Base-by-base conservation (phyloP, 441 rosid species). In the Lepidium campestre region DNA sequence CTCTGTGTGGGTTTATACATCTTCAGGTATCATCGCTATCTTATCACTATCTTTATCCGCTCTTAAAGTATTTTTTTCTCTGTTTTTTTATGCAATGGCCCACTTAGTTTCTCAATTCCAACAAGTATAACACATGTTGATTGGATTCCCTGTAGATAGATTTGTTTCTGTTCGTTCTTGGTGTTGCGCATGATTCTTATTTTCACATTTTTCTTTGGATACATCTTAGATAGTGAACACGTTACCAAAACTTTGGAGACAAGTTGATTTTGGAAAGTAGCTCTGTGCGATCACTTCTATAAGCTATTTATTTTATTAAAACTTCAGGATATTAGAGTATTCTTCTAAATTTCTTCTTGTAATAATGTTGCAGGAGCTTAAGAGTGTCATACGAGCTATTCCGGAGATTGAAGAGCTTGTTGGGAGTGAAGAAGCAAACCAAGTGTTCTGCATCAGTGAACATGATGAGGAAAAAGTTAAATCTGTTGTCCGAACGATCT, bases 331-430 rank as follows among this genome's bases (percentile, higher is more conserved):
- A 29, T 0, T 48, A 22, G 36, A 42, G 36, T 19, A 20, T 14
- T 42, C 7, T 52, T 17, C 23, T 25, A 50, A 55, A 22, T 10
- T 60, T 67, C 10, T 14, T 60, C 13, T 73, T 44, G 47, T 50
- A 10, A 39, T 20, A 32, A 25, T 58, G 32, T 68, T 50, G 9
- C 84, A 94, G 99, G 99, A 94, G 77, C 94, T 94, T 56, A 90
- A 85, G 80, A 73, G 60, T 62, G 90, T 94, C 61, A 80, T 94
- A 79, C 80, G 74, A 39, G 80, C 75, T 75, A 78, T 86, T 66
- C 97, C 97, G 13, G 99, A 94, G 84, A 81, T 94, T 5, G 86
- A 85, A 27, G 93, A 91, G 67, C 68, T 94, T 74, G 86, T 94
- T 68, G 96, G 94, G 19, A 69, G 62, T 45, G 80, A 70, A 58